A percentile compares a stretch with the other conserved stretches of the same genome.
Evolutionary conservation across 257 asterid genomes (phyloP).

Genomic region (Jaltomata sinuosa): DNA sequence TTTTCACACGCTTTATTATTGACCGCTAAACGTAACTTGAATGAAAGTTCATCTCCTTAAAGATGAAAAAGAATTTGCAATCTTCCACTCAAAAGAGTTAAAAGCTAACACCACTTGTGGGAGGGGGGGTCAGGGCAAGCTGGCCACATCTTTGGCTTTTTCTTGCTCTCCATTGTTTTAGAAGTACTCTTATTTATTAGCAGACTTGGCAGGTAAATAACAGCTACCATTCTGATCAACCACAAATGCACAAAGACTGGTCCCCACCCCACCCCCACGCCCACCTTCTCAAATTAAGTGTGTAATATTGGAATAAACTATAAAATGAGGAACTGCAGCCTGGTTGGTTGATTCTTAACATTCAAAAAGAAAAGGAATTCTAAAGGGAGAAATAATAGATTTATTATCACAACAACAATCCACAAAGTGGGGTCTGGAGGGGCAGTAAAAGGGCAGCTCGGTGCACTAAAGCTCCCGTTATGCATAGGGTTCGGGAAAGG

Average conservation of each 20-base stretch:
- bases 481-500: too few relatives aligned
- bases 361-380: not conserved
- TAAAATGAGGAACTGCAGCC: not conserved
- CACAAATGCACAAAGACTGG: not conserved
- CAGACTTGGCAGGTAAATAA: not conserved
- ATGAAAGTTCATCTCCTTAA: not conserved
- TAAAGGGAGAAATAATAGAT: not conserved
- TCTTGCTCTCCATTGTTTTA: not conserved
- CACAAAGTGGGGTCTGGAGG: too few relatives aligned
- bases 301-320: not conserved
- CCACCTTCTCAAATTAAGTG: not conserved
- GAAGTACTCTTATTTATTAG: not conserved
- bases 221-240: not conserved
- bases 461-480: too few relatives aligned
- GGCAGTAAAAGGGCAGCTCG: too few relatives aligned
- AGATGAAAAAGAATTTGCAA: not conserved
- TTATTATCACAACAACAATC: not conserved
- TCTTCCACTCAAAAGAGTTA: not conserved
- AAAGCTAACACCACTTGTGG: not conserved
- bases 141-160: not conserved
- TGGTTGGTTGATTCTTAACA: not conserved
- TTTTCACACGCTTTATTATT: not conserved
- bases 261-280: not conserved
- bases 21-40: not conserved
- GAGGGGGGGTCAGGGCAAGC: not conserved